phyloP scores from a whole-genome alignment of 192 early-diverging fungal species.

The Coemansia sp. region DNA sequence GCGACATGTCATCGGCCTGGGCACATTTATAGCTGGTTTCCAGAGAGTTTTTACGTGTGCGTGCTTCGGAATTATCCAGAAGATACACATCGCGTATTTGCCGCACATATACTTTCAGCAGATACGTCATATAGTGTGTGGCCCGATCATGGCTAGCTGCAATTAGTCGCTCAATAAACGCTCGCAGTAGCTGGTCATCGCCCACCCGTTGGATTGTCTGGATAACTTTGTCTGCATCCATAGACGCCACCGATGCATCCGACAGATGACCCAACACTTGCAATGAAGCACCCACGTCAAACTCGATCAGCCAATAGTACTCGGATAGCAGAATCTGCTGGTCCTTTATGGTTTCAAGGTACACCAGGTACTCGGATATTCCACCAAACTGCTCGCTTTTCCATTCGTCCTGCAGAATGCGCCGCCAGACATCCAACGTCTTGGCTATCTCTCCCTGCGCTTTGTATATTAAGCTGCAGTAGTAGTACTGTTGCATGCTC shows the following conservation, averaged over 20 bases:
- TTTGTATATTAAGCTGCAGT: conserved; percentile 33
- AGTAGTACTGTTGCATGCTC: conserved; percentile 27
- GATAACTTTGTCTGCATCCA: conserved; percentile 38
- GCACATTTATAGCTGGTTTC: conserved; percentile 21
- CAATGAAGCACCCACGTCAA: conserved; percentile 19
- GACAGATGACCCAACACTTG: conserved; percentile 14
- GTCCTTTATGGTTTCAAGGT: conserved; percentile 6
- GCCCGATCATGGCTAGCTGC: conserved; percentile 23
- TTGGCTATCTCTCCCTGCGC: conserved; percentile 16
- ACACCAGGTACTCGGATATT: conserved; percentile 34
- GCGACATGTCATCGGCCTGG: conserved; percentile 29
- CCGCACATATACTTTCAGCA: conserved; percentile 43
- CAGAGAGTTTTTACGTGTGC: conserved; percentile 1
- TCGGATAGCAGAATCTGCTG: conserved; percentile 14
- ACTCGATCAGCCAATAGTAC: conserved; percentile 26
- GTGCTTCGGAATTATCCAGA: not conserved
- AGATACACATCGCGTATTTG: conserved; percentile 26
- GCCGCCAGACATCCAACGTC: conserved; percentile 38
- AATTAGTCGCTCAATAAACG: conserved; percentile 46
- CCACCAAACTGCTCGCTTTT: conserved; percentile 32
- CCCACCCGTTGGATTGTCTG: conserved; percentile 11
- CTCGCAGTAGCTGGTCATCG: conserved; percentile 20
- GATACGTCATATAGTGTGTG: conserved; percentile 41
- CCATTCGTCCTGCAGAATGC: conserved; percentile 21
- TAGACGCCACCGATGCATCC: conserved; percentile 15